phyloP scores from a whole-genome alignment of 2,329 filamentous ascomycete species.

The Penicillium polonicum region DNA sequence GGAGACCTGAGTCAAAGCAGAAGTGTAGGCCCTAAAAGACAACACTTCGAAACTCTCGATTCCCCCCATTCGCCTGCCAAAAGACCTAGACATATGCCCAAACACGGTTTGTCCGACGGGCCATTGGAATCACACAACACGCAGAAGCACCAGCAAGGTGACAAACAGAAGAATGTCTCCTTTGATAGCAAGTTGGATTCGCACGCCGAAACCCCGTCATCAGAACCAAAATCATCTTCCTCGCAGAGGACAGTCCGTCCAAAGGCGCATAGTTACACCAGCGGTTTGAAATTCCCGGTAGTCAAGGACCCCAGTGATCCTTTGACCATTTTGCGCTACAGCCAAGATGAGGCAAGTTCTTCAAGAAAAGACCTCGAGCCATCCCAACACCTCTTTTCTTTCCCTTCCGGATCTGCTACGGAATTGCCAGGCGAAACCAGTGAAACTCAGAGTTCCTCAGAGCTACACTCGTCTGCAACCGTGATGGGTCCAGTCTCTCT shows the following conservation, averaged over 20 bases:
- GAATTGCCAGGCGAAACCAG: constrained; percentile 6
- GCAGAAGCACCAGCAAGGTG: background rate
- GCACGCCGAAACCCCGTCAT: constrained; percentile 12
- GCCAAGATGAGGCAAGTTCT: constrained; percentile 58
- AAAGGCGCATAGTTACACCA: constrained; percentile 35
- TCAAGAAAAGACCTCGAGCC: constrained; percentile 46
- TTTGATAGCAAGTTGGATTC: constrained; percentile 8
- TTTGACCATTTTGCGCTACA: constrained; percentile 62
- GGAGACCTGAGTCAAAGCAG: background rate
- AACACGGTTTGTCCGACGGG: background rate
- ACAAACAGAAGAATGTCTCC: constrained; percentile 1
- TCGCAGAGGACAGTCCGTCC: constrained; percentile 28
- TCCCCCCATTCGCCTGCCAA: constrained; percentile 4
- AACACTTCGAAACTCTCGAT: background rate
- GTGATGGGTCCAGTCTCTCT: constrained; percentile 6
- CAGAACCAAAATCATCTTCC: constrained; percentile 24
- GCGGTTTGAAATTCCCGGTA: constrained; percentile 65
- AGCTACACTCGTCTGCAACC: constrained; percentile 23
- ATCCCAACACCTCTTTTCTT: constrained; percentile 14
- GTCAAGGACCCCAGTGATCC: constrained; percentile 74
- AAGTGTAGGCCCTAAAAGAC: background rate
- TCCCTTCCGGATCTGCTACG: constrained; percentile 5
- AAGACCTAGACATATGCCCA: constrained; percentile 2
- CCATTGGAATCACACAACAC: background rate
- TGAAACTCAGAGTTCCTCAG: constrained; percentile 15